Base-by-base conservation (phyloP, 2,329 filamentous ascomycete genomes). In the Cyanodermella asteris region DNA sequence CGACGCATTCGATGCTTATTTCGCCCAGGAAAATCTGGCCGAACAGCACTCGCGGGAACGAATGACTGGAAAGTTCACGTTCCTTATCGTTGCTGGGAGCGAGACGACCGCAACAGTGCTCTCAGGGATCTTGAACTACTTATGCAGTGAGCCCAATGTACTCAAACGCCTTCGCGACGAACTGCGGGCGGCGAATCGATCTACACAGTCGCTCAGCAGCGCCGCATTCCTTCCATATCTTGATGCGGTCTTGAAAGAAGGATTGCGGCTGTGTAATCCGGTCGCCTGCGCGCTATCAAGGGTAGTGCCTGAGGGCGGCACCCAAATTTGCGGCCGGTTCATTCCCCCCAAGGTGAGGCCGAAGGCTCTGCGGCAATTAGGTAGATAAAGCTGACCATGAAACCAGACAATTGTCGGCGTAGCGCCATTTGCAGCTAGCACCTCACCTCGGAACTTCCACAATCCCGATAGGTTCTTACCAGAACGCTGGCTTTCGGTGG, bases 91-190 rank as follows among this genome's bases (percentile, higher is more conserved):
- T 4, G 54, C 47, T 0, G 55, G 55, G 0, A 47, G 42, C 4
- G 53, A 58, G 26, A 58, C 55, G 0, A 58, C 53, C 0, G 52
- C 55, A 0, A 53, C 53, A 0, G 36, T 47, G 1, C 37, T 58
- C 3, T 37, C 42, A 0, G 54, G 53, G 3, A 36, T 42, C 0
- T 53, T 51, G 0, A 59, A 47, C 28, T 39, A 51, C 0, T 38
- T 62, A 0, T 35, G 52, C 10, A 32, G 24, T 6, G 44, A 50
- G 16, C 47, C 45, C 0, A 23, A 34, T 0, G 31, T 30, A 3
- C 31, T 48, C 6, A 22, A 36, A 31, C 48, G 36, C 16, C 24
- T 56, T 8, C 35, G 32, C 1, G n/a, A 41, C 1, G 56, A 61
- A 37, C 39, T 59, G 1, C 22, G 18, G 2, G 18, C 11, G 3